Percentiles rank a stretch among this genome's conserved stretches.
Evolutionary conservation across 1,139 yeast species (phyloP).

Genomic region (Pichia kudriavzevii): DNA sequence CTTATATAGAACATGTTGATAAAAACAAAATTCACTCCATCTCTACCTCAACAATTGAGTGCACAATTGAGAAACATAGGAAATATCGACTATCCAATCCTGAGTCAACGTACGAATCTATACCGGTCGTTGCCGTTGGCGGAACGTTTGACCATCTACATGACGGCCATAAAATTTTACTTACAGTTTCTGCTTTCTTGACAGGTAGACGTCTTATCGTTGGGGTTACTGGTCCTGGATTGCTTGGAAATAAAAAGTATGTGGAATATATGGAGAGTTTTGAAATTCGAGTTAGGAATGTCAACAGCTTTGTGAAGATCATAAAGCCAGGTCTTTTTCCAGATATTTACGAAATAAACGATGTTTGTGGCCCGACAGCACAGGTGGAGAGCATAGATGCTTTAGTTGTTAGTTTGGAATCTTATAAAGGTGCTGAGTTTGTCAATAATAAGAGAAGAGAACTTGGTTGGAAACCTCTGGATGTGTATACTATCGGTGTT

Average conservation of each 20-base stretch:
- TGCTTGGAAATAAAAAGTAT: conserved; percentile 69
- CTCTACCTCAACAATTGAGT: too few relatives aligned
- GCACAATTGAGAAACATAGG: not conserved
- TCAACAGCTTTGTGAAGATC: conserved; percentile 40
- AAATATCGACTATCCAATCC: conserved; percentile 5
- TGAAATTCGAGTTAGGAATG: conserved; percentile 40
- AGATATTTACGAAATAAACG: conserved; percentile 57
- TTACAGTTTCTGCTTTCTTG: conserved; percentile 65
- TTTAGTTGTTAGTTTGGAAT: conserved; percentile 74
- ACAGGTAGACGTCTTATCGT: conserved; percentile 51
- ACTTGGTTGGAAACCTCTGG: conserved; percentile 47
- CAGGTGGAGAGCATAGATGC: conserved; percentile 67
- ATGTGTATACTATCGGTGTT: conserved; percentile 57
- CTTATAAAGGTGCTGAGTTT: conserved; percentile 63
- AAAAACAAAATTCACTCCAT: not conserved
- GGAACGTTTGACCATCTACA: conserved; percentile 98
- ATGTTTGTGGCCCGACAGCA: conserved; percentile 94
- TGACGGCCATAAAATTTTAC: conserved; percentile 85
- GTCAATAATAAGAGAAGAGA: conserved; percentile 60
- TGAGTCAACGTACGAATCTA: not conserved
- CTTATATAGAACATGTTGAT: conserved; percentile 2
- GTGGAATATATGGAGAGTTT: conserved; percentile 58
- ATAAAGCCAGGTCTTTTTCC: conserved; percentile 36
- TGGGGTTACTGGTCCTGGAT: conserved; percentile 78
- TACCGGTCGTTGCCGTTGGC: conserved; percentile 55